These are phyloP conservation scores for Metarhizium anisopliae DNA, from an alignment of 2,329 filamentous ascomycete species.

Conservation along the genomic window DNA sequence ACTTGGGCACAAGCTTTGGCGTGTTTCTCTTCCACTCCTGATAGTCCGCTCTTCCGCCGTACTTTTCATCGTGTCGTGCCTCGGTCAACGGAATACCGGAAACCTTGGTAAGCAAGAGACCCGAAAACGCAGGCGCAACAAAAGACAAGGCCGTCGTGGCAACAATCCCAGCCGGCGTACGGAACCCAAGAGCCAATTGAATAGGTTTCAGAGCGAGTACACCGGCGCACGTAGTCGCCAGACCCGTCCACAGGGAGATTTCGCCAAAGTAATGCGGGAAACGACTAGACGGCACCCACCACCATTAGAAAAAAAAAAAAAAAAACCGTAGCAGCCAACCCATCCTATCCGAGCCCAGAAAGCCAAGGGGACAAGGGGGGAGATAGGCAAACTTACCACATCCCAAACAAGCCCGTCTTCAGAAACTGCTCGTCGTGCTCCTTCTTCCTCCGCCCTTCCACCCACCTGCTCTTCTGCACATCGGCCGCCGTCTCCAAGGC, in stretches of 20 bases:
- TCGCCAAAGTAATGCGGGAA: slow-evolving; percentile 71
- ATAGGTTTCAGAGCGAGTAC: slow-evolving; percentile 44
- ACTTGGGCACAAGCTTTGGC: slow-evolving; percentile 54
- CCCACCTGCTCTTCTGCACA: slow-evolving; percentile 54
- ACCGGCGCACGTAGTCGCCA: slow-evolving; percentile 50
- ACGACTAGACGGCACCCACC: slow-evolving; percentile 22
- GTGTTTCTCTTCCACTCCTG: slow-evolving; percentile 59
- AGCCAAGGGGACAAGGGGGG: not conserved
- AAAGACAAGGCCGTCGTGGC: slow-evolving; percentile 34
- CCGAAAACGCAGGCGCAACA: slow-evolving; percentile 55
- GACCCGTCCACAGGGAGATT: slow-evolving; percentile 58
- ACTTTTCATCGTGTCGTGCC: slow-evolving; percentile 58
- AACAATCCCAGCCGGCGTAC: slow-evolving; percentile 24
- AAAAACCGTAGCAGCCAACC: not conserved
- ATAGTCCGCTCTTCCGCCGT: slow-evolving; percentile 55
- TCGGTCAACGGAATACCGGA: slow-evolving; percentile 58
- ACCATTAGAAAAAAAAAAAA: not conserved
- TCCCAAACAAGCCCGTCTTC: slow-evolving; percentile 52
- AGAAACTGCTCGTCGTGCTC: slow-evolving; percentile 59
- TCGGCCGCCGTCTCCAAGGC: slow-evolving; percentile 54
- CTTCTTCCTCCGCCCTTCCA: slow-evolving; percentile 52
- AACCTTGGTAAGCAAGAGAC: slow-evolving; percentile 54
- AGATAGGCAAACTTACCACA: slow-evolving; percentile 26
- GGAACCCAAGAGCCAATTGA: slow-evolving; percentile 48
- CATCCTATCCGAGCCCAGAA: not conserved